A percentile compares a stretch with the other conserved stretches of the same genome.
phyloP scores from a whole-genome alignment of 2,329 filamentous ascomycete genomes.

The Penicillium sp. region DNA sequence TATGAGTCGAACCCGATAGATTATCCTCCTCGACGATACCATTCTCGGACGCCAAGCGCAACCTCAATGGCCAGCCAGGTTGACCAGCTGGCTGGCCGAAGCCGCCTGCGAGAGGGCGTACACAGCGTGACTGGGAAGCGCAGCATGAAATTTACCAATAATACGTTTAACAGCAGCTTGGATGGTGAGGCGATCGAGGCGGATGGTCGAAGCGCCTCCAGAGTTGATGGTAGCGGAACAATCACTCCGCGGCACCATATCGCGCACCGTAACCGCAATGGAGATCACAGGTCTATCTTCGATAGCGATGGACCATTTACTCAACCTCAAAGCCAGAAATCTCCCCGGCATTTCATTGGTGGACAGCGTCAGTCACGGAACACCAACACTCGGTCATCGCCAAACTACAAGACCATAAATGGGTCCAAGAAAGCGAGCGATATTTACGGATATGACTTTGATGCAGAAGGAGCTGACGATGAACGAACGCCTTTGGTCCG shows the following conservation, averaged over 20 bases:
- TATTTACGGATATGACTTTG: constrained; percentile 73
- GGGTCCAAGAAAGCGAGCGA: constrained; percentile 60
- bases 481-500: constrained; percentile 83
- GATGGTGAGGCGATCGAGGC: constrained; percentile 69
- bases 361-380: constrained; percentile 67
- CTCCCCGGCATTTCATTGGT: constrained; percentile 54
- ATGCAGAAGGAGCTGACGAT: constrained; percentile 80
- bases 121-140: constrained; percentile 73
- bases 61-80: constrained; percentile 67
- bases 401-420: constrained; percentile 48
- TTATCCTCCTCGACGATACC: constrained; percentile 66
- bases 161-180: constrained; percentile 64
- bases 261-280: constrained; percentile 72
- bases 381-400: constrained; percentile 65
- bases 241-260: constrained; percentile 73
- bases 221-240: constrained; percentile 57
- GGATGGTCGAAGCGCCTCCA: constrained; percentile 62
- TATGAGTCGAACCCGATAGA: constrained; percentile 93
- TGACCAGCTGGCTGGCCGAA: constrained; percentile 50
- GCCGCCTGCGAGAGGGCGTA: constrained; percentile 67
- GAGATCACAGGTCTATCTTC: constrained; percentile 68
- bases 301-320: constrained; percentile 75
- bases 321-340: constrained; percentile 63
- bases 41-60: constrained; percentile 91
- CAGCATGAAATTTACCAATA: constrained; percentile 94